A percentile compares a stretch with the other conserved stretches of the same genome.
phyloP scores from a whole-genome alignment of 2,329 filamentous ascomycete species.

The Aspergillus sp. region DNA sequence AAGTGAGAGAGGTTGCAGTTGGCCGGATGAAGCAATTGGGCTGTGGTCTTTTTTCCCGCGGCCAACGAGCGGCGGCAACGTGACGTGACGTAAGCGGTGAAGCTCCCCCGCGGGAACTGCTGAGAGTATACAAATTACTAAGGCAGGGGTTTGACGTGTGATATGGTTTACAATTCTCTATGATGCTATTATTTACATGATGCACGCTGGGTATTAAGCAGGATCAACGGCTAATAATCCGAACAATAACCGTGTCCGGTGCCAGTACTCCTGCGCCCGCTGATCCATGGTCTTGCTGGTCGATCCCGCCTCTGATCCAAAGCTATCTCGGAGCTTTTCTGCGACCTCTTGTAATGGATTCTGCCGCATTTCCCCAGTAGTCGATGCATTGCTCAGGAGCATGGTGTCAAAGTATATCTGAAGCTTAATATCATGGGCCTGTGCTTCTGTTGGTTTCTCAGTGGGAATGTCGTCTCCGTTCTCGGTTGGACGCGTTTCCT shows the following conservation, averaged over 20 bases:
- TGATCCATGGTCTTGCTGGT: conserved; percentile 59
- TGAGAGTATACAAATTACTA: no score
- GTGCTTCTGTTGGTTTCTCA: not conserved
- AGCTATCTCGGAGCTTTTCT: conserved; percentile 44
- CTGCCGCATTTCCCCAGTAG: conserved; percentile 9
- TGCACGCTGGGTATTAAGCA: not conserved
- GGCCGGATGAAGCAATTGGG: conserved; percentile 8
- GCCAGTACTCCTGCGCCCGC: conserved; percentile 75
- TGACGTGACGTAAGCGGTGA: conserved; percentile 31
- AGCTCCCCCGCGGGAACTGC: conserved; percentile 18
- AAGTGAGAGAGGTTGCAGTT: conserved; percentile 1
- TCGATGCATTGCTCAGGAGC: conserved; percentile 33
- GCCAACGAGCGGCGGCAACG: conserved; percentile 21
- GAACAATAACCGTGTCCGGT: conserved; percentile 77
- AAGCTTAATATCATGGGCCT: conserved; percentile 33
- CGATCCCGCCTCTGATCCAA: conserved; percentile 50
- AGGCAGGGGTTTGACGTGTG: not conserved
- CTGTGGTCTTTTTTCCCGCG: conserved; percentile 23
- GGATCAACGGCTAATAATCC: conserved; percentile 61
- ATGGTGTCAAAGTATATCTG: conserved; percentile 41
- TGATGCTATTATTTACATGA: conserved; percentile 6
- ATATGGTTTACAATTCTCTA: not conserved
- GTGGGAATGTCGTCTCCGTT: conserved; percentile 3
- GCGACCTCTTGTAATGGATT: conserved; percentile 48
- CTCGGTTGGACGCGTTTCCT: conserved; percentile 6